Conservation (phyloP, 2,329 filamentous ascomycete genomes). For the Acephala macrosclerotiorum region DNA sequence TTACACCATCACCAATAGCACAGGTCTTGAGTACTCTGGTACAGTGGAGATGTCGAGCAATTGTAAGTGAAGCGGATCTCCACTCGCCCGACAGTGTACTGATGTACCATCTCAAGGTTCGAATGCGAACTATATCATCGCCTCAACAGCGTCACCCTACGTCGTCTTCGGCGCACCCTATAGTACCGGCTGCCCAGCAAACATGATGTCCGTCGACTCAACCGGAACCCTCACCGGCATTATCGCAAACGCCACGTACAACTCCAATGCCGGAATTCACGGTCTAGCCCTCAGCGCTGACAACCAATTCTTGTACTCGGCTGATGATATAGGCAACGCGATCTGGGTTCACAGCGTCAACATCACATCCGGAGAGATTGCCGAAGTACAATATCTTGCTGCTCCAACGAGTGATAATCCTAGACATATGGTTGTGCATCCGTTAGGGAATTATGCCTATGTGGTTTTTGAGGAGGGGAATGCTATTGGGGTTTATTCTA, state of each 20-base stretch:
- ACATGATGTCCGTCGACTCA: constrained; percentile 37
- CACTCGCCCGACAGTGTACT: neutral
- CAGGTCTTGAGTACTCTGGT: constrained; percentile 28
- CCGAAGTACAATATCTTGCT: constrained; percentile 33
- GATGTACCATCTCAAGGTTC: neutral
- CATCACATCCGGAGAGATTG: constrained; percentile 29
- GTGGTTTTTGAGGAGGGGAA: constrained; percentile 42
- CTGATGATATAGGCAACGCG: constrained; percentile 44
- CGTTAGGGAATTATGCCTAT: constrained; percentile 41
- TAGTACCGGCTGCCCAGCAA: constrained; percentile 32
- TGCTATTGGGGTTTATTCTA: constrained; percentile 38
- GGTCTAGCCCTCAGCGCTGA: constrained; percentile 37
- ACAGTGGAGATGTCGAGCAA: constrained; percentile 27
- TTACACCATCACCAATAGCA: constrained; percentile 31
- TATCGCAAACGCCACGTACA: constrained; percentile 34
- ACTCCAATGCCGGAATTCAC: constrained; percentile 38
- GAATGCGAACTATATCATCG: constrained; percentile 34
- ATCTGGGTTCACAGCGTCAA: constrained; percentile 43
- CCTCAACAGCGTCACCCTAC: constrained; percentile 28
- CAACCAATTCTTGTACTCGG: constrained; percentile 42
- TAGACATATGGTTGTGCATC: constrained; percentile 42
- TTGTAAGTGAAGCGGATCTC: constrained; percentile 12
- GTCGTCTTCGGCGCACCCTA: constrained; percentile 38
- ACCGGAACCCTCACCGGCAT: constrained; percentile 27
- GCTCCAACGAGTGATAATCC: constrained; percentile 38